These are phyloP conservation scores for Inonotus obliquus DNA, from an alignment of 1,284 basidiomycete genomes.

Conservation along the genomic window DNA sequence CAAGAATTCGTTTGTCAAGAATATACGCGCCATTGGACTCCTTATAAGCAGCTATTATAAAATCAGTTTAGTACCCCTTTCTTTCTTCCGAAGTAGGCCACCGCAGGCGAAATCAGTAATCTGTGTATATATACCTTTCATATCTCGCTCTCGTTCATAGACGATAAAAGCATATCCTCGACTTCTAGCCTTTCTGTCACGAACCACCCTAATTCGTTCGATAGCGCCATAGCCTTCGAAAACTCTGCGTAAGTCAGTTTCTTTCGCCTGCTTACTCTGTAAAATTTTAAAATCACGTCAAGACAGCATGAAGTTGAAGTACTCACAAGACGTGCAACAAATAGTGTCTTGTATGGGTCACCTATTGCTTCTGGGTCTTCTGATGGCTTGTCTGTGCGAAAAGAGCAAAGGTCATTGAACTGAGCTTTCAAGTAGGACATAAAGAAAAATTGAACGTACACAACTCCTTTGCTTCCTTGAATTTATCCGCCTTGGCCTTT, in stretches of 20 bases:
- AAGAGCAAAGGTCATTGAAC: conserved; percentile 18
- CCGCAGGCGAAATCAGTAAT: conserved; percentile 13
- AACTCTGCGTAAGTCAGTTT: conserved; percentile 87
- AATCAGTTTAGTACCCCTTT: conserved; percentile 1
- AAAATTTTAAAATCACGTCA: conserved; percentile 9
- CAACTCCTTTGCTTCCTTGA: conserved; percentile 75
- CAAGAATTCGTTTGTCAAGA: conserved; percentile 90
- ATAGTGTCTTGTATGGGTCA: conserved; percentile 98
- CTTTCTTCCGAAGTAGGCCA: conserved; percentile 20
- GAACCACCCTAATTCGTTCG: conserved; percentile 86
- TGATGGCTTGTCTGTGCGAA: conserved; percentile 74
- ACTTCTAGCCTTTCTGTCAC: conserved; percentile 83
- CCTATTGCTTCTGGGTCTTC: conserved; percentile 92
- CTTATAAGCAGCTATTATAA: conserved; percentile 88
- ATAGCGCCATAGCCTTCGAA: conserved; percentile 96
- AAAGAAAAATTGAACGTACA: conserved; percentile 48
- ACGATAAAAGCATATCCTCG: conserved; percentile 96
- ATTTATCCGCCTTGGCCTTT: conserved; percentile 76
- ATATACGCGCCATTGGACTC: conserved; percentile 98
- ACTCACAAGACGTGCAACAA: conserved; percentile 86
- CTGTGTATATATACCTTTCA: conserved; percentile 74
- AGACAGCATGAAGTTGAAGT: background rate
- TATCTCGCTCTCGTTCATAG: conserved; percentile 96
- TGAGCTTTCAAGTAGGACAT: background rate
- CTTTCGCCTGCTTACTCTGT: conserved; percentile 84